These are phyloP conservation scores for Chrysoporthe puriensis DNA, from an alignment of 2,329 filamentous ascomycete genomes.

Conservation along the genomic window DNA sequence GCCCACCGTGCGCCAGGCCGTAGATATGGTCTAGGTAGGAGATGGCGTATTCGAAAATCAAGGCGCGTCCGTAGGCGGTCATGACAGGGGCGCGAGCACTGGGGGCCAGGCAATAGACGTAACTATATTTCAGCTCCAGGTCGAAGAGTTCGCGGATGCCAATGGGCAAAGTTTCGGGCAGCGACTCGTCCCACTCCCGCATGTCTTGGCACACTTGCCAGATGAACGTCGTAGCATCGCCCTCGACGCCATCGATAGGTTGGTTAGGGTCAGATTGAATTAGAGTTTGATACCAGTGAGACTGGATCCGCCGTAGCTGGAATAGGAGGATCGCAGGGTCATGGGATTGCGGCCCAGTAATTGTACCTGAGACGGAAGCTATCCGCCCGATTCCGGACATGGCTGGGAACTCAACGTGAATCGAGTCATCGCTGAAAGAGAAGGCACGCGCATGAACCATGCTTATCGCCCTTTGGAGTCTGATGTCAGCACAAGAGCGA, in stretches of 20 bases:
- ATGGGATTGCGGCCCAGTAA: slow-evolving; percentile 54
- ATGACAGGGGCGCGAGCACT: slow-evolving; percentile 74
- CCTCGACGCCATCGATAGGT: slow-evolving; percentile 52
- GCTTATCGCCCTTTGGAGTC: slow-evolving; percentile 70
- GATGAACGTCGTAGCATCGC: slow-evolving; percentile 69
- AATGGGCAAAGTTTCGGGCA: slow-evolving; percentile 67
- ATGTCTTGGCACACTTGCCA: slow-evolving; percentile 78
- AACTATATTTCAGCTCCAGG: slow-evolving; percentile 87
- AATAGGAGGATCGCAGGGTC: slow-evolving; percentile 79
- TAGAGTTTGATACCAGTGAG: slow-evolving; percentile 85
- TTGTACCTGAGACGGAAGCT: slow-evolving; percentile 46
- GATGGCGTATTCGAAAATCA: slow-evolving; percentile 86
- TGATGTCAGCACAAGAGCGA: slow-evolving; percentile 31
- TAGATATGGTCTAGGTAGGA: slow-evolving; percentile 79
- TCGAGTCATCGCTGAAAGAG: slow-evolving; percentile 89
- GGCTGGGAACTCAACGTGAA: slow-evolving; percentile 77
- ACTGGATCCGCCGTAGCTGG: slow-evolving; percentile 82
- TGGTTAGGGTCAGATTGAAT: slow-evolving; percentile 74
- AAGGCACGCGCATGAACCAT: slow-evolving; percentile 87
- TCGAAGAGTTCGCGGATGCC: slow-evolving; percentile 78
- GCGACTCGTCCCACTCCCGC: slow-evolving; percentile 79
- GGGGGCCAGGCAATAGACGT: slow-evolving; percentile 85
- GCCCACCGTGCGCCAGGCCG: slow-evolving; percentile 63
- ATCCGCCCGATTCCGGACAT: slow-evolving; percentile 47
- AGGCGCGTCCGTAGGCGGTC: slow-evolving; percentile 73